phyloP scores from a whole-genome alignment of 805 yeast species.

The Teunomyces stri region DNA sequence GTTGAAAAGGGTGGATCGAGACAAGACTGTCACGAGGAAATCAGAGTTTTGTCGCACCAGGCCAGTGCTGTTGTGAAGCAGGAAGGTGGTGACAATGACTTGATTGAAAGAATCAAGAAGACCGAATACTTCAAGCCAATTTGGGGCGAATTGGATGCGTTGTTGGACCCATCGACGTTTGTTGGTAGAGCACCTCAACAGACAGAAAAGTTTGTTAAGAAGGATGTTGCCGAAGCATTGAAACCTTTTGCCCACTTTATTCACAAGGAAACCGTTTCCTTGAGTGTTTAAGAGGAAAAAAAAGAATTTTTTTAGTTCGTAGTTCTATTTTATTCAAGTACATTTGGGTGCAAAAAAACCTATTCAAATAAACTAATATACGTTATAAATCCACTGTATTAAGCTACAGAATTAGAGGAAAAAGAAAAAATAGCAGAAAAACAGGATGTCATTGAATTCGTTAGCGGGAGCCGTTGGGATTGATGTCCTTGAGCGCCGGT shows the following conservation, averaged over 20 bases:
- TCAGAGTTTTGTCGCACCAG: slow-evolving; percentile 94
- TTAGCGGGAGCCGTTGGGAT: not conserved
- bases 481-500: not conserved
- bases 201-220: slow-evolving; percentile 85
- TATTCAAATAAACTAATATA: not conserved
- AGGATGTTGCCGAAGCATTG: slow-evolving; percentile 82
- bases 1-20: slow-evolving; percentile 96
- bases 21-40: slow-evolving; percentile 97
- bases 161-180: slow-evolving; percentile 90
- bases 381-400: not conserved
- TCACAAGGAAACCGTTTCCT: slow-evolving; percentile 66
- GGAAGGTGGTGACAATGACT: slow-evolving; percentile 97
- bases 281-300: slow-evolving; percentile 60
- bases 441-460: not conserved
- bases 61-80: slow-evolving; percentile 97
- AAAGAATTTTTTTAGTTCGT: slow-evolving; percentile 3
- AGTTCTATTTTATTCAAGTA: not conserved
- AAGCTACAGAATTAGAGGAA: not conserved
- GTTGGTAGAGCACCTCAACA: slow-evolving; percentile 99
- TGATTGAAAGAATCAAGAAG: slow-evolving; percentile 79
- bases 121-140: slow-evolving; percentile 86
- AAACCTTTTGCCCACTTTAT: slow-evolving; percentile 60
- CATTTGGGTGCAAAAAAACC: not conserved
- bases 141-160: slow-evolving; percentile 73
- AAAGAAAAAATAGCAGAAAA: not conserved